Conservation (phyloP, 257 asterid species). For the Agastache rugosa region DNA sequence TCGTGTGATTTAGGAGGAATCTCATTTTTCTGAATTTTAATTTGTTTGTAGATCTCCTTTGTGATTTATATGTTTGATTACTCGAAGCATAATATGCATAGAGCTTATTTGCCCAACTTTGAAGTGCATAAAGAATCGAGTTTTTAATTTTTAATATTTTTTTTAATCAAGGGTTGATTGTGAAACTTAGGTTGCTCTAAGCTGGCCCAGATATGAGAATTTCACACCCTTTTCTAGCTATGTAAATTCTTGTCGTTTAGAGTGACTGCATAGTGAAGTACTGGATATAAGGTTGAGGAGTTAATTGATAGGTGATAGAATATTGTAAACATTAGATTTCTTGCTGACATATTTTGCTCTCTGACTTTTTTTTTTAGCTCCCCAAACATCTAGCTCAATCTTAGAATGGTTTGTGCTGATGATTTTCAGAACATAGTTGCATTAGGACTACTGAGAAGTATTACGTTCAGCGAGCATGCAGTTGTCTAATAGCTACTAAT, state of each 20-base stretch:
- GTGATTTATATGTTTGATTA: slow-evolving; percentile 3
- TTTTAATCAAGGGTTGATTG: not conserved
- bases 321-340: not conserved
- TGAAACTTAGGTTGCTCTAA: not conserved
- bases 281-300: slow-evolving; percentile 20
- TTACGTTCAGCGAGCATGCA: slow-evolving; percentile 15
- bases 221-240: not conserved
- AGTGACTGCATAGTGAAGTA: slow-evolving; percentile 20
- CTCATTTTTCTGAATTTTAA: not conserved
- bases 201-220: not conserved
- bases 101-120: slow-evolving; percentile 24
- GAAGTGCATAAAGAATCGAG: not conserved
- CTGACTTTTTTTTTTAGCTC: slow-evolving; percentile 11
- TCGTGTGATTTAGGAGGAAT: not conserved
- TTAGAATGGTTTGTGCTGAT: not conserved
- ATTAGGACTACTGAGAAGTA: slow-evolving; percentile 11
- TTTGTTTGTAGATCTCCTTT: slow-evolving; percentile 7
- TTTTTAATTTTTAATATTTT: not conserved
- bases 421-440: not conserved
- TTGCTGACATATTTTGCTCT: not conserved
- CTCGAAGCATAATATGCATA: not conserved
- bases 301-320: slow-evolving; percentile 20
- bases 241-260: not conserved
- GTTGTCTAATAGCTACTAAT: slow-evolving; percentile 11
- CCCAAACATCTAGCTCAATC: not conserved